Conservation (phyloP, 1,284 basidiomycete genomes). For the Cutaneotrichosporon arboriforme region DNA sequence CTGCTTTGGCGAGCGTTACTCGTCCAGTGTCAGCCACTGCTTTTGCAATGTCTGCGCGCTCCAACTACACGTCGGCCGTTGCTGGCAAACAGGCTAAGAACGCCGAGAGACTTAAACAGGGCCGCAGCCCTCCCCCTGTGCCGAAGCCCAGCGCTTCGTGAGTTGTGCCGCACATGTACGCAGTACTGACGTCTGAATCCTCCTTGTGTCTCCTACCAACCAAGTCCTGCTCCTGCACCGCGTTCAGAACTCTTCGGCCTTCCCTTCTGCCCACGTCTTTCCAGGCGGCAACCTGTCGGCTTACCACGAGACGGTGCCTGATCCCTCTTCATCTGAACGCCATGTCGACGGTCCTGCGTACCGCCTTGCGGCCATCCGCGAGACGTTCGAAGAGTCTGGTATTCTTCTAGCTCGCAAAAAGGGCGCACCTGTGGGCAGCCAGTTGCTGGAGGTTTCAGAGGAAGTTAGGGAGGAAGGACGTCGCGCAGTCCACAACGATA, state of each 20-base stretch:
- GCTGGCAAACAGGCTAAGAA: too few species aligned
- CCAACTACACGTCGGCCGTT: too few species aligned
- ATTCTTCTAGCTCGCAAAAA: slow-evolving; percentile 14
- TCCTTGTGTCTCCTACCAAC: slow-evolving; percentile 38
- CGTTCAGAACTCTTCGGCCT: slow-evolving; percentile 48
- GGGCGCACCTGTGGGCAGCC: background rate
- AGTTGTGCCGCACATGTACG: background rate
- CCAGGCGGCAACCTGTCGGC: slow-evolving; percentile 46
- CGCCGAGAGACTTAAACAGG: too few species aligned
- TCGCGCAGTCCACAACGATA: slow-evolving; percentile 12
- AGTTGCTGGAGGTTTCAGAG: slow-evolving; percentile 7
- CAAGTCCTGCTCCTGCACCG: slow-evolving; percentile 40
- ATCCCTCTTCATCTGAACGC: background rate
- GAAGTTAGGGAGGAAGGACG: slow-evolving; percentile 6
- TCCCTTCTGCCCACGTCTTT: slow-evolving; percentile 52
- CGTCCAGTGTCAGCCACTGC: too few species aligned
- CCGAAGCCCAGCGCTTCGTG: slow-evolving; percentile 2
- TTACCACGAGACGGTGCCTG: slow-evolving; percentile 32
- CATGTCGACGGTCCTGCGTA: slow-evolving; percentile 14
- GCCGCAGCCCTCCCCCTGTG: background rate
- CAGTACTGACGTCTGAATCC: background rate
- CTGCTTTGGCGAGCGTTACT: too few species aligned
- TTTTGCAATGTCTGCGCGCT: too few species aligned
- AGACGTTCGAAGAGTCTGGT: slow-evolving; percentile 20
- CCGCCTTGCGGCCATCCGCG: slow-evolving; percentile 16